Evolutionary conservation across 2,329 filamentous ascomycete genomes (phyloP).

Genomic region (Fusarium torreyae): DNA sequence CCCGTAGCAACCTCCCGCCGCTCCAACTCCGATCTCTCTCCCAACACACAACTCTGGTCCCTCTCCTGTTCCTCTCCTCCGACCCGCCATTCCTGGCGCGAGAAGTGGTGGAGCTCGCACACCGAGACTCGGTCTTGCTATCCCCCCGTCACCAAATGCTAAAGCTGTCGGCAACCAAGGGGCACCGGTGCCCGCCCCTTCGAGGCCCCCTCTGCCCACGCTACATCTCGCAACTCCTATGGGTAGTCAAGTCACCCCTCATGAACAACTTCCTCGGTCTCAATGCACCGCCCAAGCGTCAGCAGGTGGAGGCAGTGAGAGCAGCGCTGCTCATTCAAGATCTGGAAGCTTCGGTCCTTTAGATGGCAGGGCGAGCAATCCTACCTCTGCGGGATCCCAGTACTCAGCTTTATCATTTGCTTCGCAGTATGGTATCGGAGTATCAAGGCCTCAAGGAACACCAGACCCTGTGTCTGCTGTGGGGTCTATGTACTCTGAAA

Average conservation of each 20-base stretch:
- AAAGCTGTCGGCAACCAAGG: slow-evolving; percentile 77
- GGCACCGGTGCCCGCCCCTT: slow-evolving; percentile 54
- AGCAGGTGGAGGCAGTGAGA: slow-evolving; percentile 83
- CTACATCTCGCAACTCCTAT: slow-evolving; percentile 90
- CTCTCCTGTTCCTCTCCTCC: slow-evolving; percentile 83
- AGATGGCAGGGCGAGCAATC: slow-evolving; percentile 83
- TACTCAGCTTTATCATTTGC: slow-evolving; percentile 88
- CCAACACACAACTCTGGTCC: slow-evolving; percentile 58
- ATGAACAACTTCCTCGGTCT: slow-evolving; percentile 72
- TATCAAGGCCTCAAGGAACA: slow-evolving; percentile 75
- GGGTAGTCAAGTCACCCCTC: slow-evolving; percentile 81
- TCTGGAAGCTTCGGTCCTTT: slow-evolving; percentile 86
- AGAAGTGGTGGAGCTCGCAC: slow-evolving; percentile 74
- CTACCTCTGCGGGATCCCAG: slow-evolving; percentile 88
- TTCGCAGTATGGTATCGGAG: slow-evolving; percentile 77
- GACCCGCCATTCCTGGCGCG: slow-evolving; percentile 83
- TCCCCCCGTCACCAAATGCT: slow-evolving; percentile 87
- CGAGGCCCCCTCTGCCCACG: slow-evolving; percentile 76
- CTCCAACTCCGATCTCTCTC: slow-evolving; percentile 49
- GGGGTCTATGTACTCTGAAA: slow-evolving; percentile 86
- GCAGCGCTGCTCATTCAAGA: slow-evolving; percentile 83
- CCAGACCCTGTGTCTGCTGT: slow-evolving; percentile 92
- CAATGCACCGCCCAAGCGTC: slow-evolving; percentile 71
- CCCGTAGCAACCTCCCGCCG: slow-evolving; percentile 41
- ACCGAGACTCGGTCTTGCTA: slow-evolving; percentile 88